Base-by-base conservation (phyloP, 2,329 filamentous ascomycete species). In the Pseudomassariella vexata region DNA sequence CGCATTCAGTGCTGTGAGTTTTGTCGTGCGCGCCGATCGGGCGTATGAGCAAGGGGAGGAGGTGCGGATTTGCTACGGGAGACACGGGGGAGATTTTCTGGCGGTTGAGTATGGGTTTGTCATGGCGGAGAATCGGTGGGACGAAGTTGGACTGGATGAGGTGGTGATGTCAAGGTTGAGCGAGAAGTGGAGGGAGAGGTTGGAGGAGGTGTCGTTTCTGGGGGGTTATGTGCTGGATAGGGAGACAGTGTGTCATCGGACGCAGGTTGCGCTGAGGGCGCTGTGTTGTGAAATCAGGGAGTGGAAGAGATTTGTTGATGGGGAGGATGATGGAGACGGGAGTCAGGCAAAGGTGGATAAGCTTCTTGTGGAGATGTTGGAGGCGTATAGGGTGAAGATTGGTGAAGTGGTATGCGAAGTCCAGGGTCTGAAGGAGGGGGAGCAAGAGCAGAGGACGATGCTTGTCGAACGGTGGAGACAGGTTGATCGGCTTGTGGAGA, bases 81-180 rank as follows among this genome's bases (percentile, higher is more conserved):
- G 67, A 1, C 83, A 88, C 50, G 70, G 70, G 18, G 85, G 85
- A 40, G 83, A 88, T 49, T 82, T 84, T 43, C 57, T 88, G 12
- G 66, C 88, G 3, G 70, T 75, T 0, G 82, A 87, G 55, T 89
- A 75, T 42, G 70, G 70, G 5, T 75, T 75, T 42, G 50, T 68
- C 9, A 51, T 68, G 47, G 40, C 30, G 9, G 45, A 53, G 16
- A 74, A 75, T 45, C 47, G 54, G n/a, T 73, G 66, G 62, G 71
- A 75, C 29, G 68, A 72, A 47, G 56, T 63, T 3, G 50, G 49
- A 9, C 52, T 75, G 3, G 69, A 75, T 36, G 59, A 64, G 2
- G 60, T 60, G n/a, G 33, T 75, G 22, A 50, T 69, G 18, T 58
- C 61, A 2, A 42, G 53, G 44, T 37, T 70, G 19, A 43, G 52